These are phyloP conservation scores for Periconia digitata DNA, from an alignment of 2,329 filamentous ascomycete species.

Conservation along the genomic window DNA sequence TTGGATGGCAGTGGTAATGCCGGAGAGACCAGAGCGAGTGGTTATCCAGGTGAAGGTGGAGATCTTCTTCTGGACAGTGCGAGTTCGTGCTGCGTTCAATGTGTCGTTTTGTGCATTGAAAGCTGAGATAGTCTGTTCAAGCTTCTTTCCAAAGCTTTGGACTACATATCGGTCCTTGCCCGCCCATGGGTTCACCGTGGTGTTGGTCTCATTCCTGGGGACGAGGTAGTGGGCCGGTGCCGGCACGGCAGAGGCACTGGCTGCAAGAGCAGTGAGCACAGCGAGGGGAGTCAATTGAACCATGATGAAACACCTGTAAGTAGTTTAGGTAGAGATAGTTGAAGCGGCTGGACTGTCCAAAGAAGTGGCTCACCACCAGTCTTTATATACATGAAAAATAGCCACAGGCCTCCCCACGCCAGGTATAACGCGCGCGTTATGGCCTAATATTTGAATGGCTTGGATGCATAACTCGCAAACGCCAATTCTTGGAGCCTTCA, in stretches of 20 bases:
- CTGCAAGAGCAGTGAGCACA: constrained; percentile 22
- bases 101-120: constrained; percentile 25
- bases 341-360: background rate
- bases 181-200: constrained; percentile 21
- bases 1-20: constrained; percentile 22
- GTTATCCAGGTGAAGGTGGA: constrained; percentile 33
- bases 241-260: constrained; percentile 19
- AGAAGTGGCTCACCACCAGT: background rate
- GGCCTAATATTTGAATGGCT: background rate
- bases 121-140: constrained; percentile 26
- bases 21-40: constrained; percentile 19
- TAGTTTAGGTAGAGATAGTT: background rate
- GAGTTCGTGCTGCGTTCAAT: constrained; percentile 28
- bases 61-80: constrained; percentile 27
- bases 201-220: constrained; percentile 3
- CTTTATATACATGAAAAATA: background rate
- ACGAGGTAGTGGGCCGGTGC: constrained; percentile 4
- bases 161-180: constrained; percentile 28
- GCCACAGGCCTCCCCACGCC: background rate
- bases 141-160: constrained; percentile 25
- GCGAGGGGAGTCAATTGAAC: constrained; percentile 26
- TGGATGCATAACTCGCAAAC: background rate
- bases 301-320: constrained; percentile 14
- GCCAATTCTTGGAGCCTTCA: background rate
- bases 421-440: background rate